Conservation (phyloP, 2,329 filamentous ascomycete genomes). For the Aspergillus transmontanensis region DNA sequence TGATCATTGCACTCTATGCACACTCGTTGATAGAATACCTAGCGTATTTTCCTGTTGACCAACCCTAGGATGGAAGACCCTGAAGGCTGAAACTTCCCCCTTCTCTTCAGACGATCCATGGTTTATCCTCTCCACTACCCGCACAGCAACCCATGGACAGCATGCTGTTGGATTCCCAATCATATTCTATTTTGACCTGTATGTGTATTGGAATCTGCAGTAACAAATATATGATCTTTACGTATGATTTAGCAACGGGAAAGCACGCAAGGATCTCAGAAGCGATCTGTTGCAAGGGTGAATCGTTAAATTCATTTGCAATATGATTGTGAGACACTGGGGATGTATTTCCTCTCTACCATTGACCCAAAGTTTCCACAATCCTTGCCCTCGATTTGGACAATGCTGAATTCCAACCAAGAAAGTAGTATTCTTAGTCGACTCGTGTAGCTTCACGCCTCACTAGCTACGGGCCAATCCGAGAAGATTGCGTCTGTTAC, state of each 20-base stretch:
- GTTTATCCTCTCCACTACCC: slow-evolving; percentile 23
- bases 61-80: not conserved
- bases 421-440: not conserved
- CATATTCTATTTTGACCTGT: not conserved
- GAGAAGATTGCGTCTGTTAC: too few species aligned
- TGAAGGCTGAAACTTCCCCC: not conserved
- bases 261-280: not conserved
- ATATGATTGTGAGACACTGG: not conserved
- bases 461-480: too few species aligned
- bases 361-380: not conserved
- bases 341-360: not conserved
- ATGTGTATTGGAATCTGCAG: not conserved
- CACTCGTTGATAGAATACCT: too few species aligned
- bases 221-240: not conserved
- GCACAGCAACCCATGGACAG: slow-evolving; percentile 19
- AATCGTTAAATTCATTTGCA: not conserved
- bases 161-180: slow-evolving; percentile 10
- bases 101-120: slow-evolving; percentile 20
- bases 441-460: not conserved
- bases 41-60: too few species aligned
- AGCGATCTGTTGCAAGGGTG: not conserved
- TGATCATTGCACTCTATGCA: too few species aligned
- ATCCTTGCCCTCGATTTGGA: not conserved
- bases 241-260: too few species aligned
- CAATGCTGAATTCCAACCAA: not conserved